Evolutionary conservation across 2,329 filamentous ascomycete species (phyloP).

Genomic region (Aspergillus felis): DNA sequence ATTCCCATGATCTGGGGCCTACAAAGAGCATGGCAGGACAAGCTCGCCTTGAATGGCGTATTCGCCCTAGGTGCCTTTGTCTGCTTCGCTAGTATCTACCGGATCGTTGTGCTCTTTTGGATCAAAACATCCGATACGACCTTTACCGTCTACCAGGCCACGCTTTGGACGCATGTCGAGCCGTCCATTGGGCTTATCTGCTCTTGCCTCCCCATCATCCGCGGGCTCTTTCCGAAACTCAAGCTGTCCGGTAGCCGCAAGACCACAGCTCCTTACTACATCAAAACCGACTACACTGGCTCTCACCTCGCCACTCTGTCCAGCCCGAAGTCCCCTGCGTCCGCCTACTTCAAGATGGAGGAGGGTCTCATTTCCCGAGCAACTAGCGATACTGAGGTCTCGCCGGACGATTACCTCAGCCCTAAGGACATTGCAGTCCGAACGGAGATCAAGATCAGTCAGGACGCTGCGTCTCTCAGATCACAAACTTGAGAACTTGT

Average conservation of each 20-base stretch:
- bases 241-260: conserved; percentile 20
- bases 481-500: conserved; percentile 3
- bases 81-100: conserved; percentile 35
- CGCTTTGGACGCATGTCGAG: conserved; percentile 35
- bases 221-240: conserved; percentile 29
- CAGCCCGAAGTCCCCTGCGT: conserved; percentile 21
- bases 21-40: conserved; percentile 32
- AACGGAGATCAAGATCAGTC: conserved; percentile 27
- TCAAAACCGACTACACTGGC: conserved; percentile 23
- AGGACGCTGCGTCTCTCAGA: conserved; percentile 17
- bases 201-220: conserved; percentile 33
- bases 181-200: conserved; percentile 33
- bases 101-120: conserved; percentile 34
- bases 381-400: conserved; percentile 10
- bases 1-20: conserved; percentile 35
- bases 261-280: conserved; percentile 20
- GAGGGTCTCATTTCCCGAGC: conserved; percentile 15
- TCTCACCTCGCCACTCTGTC: conserved; percentile 20
- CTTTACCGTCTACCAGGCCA: conserved; percentile 32
- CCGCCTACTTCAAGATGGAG: conserved; percentile 28
- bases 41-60: conserved; percentile 31
- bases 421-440: conserved; percentile 26
- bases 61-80: conserved; percentile 29
- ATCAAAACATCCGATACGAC: conserved; percentile 26
- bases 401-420: conserved; percentile 11